These are phyloP conservation scores for Talaromyces sp. DNA, from an alignment of 2,329 filamentous ascomycete species.

Conservation along the genomic window DNA sequence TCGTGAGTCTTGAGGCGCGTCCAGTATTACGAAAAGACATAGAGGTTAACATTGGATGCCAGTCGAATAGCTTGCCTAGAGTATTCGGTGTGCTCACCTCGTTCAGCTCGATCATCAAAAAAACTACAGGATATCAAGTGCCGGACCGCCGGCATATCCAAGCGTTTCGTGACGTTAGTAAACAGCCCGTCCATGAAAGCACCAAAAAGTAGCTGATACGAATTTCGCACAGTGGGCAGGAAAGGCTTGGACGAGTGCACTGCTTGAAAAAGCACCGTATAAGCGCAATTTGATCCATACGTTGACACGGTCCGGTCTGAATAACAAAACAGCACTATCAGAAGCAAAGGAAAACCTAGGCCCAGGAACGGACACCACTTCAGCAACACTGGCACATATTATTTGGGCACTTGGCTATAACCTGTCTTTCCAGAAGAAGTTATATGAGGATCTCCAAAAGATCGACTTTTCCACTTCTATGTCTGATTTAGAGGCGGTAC, in stretches of 20 bases:
- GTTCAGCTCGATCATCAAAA: neutral
- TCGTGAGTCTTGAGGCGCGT: too few relatives aligned
- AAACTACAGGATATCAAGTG: neutral
- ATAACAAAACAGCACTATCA: neutral
- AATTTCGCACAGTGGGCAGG: constrained; percentile 2
- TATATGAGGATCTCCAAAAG: neutral
- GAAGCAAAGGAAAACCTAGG: constrained; percentile 11
- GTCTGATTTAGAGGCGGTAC: constrained; percentile 3
- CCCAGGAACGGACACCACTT: constrained; percentile 8
- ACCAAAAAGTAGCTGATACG: too few relatives aligned
- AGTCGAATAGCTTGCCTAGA: neutral
- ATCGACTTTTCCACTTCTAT: neutral
- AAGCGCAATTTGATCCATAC: neutral
- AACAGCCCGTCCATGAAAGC: too few relatives aligned
- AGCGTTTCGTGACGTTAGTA: neutral
- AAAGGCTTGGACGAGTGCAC: neutral
- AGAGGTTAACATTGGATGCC: neutral
- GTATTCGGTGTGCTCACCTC: neutral
- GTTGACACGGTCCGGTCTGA: constrained; percentile 4
- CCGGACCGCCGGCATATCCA: neutral
- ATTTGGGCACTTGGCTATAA: constrained; percentile 3
- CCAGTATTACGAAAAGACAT: too few relatives aligned
- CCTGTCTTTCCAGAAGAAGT: neutral
- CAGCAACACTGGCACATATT: constrained; percentile 8
- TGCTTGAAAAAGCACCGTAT: neutral